These are phyloP conservation scores for Oryza meridionalis DNA, from an alignment of 176 grass and related monocot genomes.

Conservation along the genomic window DNA sequence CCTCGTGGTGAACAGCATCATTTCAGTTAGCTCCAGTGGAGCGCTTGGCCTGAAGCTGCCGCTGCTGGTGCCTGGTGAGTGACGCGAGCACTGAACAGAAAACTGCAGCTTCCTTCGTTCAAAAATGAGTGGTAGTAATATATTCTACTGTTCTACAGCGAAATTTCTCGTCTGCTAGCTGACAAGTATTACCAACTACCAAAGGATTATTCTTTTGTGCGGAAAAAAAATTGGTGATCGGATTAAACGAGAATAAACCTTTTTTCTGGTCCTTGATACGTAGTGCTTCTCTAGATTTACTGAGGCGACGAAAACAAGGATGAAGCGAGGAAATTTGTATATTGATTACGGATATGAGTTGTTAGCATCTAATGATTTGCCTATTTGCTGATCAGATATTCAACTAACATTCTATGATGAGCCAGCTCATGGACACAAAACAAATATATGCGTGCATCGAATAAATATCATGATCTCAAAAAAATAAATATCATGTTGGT, in stretches of 20 bases:
- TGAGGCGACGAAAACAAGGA: background rate
- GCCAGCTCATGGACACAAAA: slow-evolving; percentile 31
- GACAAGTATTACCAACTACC: background rate
- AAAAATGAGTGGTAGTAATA: background rate
- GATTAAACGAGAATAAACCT: background rate
- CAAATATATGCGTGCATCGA: slow-evolving; percentile 11
- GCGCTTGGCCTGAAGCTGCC: background rate
- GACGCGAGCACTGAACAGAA: background rate
- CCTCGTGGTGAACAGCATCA: slow-evolving; percentile 19
- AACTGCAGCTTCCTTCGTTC: background rate
- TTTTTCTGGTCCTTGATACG: background rate
- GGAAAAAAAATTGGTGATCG: background rate
- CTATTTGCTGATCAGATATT: slow-evolving; percentile 16
- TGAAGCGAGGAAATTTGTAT: background rate
- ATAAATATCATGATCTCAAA: slow-evolving; percentile 19
- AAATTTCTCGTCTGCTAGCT: background rate
- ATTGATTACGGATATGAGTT: background rate
- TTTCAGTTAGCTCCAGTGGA: background rate
- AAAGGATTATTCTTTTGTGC: background rate
- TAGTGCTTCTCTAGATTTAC: background rate
- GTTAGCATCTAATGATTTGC: slow-evolving; percentile 26
- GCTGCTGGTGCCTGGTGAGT: background rate
- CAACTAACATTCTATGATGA: slow-evolving; percentile 39
- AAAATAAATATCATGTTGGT: slow-evolving; percentile 32
- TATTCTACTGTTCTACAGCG: background rate